A percentile compares a stretch with the other conserved stretches of the same genome.
Evolutionary conservation across 768 basidiomycete genomes (phyloP).

Genomic region (Hebeloma cylindrosporum): DNA sequence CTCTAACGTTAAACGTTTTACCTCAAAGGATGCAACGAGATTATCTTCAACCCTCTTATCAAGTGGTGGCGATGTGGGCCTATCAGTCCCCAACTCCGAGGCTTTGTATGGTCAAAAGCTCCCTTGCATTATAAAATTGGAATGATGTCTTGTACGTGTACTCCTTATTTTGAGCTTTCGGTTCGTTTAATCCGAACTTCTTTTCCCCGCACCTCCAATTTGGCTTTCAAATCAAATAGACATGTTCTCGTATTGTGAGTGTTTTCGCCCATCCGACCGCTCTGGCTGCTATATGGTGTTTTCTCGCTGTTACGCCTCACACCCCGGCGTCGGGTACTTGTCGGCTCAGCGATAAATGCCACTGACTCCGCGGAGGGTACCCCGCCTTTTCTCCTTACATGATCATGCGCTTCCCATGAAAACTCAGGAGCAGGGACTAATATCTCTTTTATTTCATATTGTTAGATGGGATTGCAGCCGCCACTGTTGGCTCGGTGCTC

Average conservation of each 20-base stretch:
- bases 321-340: too few species aligned
- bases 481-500: slow-evolving; percentile 61
- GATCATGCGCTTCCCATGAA: too few species aligned
- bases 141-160: slow-evolving; percentile 64
- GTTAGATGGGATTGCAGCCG: slow-evolving; percentile 64
- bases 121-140: slow-evolving; percentile 83
- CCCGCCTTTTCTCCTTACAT: too few species aligned
- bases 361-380: too few species aligned
- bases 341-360: too few species aligned
- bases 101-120: slow-evolving; percentile 73
- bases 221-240: slow-evolving; percentile 27
- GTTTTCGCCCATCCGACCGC: slow-evolving; percentile 15
- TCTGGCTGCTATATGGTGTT: too few species aligned
- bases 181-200: background rate
- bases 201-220: slow-evolving; percentile 7
- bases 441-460: slow-evolving; percentile 1
- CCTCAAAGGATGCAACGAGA: slow-evolving; percentile 58
- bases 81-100: slow-evolving; percentile 71
- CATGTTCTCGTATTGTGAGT: slow-evolving; percentile 49
- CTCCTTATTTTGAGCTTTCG: slow-evolving; percentile 3
- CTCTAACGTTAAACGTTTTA: slow-evolving; percentile 13
- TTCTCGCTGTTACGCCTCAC: too few species aligned
- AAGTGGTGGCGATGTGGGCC: slow-evolving; percentile 78
- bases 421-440: too few species aligned
- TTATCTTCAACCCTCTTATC: slow-evolving; percentile 82